Evolutionary conservation across 2,329 filamentous ascomycete species (phyloP), one percentile per base, ranked within the genome.

Genomic region (Arachnomyces sp.): DNA sequence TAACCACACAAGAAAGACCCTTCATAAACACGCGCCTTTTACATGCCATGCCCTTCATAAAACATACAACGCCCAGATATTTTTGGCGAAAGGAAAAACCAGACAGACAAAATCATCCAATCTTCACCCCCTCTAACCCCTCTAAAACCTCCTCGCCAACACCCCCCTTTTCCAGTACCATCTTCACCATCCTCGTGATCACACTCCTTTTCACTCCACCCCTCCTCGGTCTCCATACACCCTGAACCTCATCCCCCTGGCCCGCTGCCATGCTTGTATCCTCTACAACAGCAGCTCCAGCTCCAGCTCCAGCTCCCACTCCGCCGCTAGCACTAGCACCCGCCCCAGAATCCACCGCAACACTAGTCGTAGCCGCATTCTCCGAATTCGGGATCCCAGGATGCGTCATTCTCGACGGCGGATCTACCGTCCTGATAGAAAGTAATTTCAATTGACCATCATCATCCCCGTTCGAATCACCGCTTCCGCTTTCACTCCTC

Each of bases 121-220:
- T 64, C 46, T 88, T 83, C 33, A 66, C 63, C 9, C 74, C 78
- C 46, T 89, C 82, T 50, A 96, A 65, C 1, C 84, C 89, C 46
- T 83, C 79, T 56, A 96, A 70, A 4, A 95, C 84, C 61, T 95
- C 90, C 49, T 89, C 81, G 3, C 84, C 87, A 18, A 95, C 82
- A 28, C 88, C 87, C 1, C 84, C 84, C 52, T 75, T 78, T 57
- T 84, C 78, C 43, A 94, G 61, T 25, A 88, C 84, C 59, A 82
- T 78, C 59, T 82, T 78, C 44, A 93, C 78, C 66, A 95, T 85
- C 39, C 74, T 72, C 38, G 80, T 75, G 49, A 96, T 66, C 13
- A 92, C 69, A 3, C 66, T 71, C 53, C 87, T 77, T 68, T 85
- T 88, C 29, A 90, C 79, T 2, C 90, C 90, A 30, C 90, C 90